Evolutionary conservation across 2,329 filamentous ascomycete species (phyloP), one percentile per base, ranked within the genome.

Genomic region (Aulographum hederae): DNA sequence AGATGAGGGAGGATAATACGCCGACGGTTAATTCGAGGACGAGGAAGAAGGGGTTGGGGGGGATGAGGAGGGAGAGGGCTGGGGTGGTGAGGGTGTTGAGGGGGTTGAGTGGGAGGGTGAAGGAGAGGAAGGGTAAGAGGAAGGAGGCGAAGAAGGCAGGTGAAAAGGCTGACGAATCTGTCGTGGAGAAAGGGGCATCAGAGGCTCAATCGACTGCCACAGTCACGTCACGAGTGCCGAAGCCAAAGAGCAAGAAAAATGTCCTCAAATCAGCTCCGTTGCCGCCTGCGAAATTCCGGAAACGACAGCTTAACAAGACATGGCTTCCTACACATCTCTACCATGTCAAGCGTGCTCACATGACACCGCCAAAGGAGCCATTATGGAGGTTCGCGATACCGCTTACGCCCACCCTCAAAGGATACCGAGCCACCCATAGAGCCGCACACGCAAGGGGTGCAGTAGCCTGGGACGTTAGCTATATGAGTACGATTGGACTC

Each of bases 301-400:
- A 82, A 54, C 73, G 89, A 19, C 86, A 95, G 49, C 59, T 76
- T 28, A 66, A 79, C 51, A 95, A 95, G 60, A 84, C 79, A 3
- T 94, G 86, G 82, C 61, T 98, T 12, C 89, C 89, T 0, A 95
- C 89, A 5, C 89, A 98, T 51, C 57, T 91, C 40, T 98, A 79
- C 68, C 85, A 93, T 54, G 75, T 86, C 2, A 98, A 98, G 53
- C 65, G 89, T 37, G 82, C 89, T 15, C 78, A 69, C 37, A 91
- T 98, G 79, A 84, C 84, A 1, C 65, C 70, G 5, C 77, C 80
- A 0, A 74, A 69, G 30, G 66, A 77, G 28, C 77, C 81, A 3
- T 54, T 89, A n/a, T 98, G 89, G 89, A 69, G 84, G 26, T 93
- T 94, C 52, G 72, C 81, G 1, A 60, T 95, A 16, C 82, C 85